Percentiles rank a stretch among this genome's conserved stretches.
Evolutionary conservation across 179 eudicot genomes (phyloP).

Genomic region (Nepenthes alata): DNA sequence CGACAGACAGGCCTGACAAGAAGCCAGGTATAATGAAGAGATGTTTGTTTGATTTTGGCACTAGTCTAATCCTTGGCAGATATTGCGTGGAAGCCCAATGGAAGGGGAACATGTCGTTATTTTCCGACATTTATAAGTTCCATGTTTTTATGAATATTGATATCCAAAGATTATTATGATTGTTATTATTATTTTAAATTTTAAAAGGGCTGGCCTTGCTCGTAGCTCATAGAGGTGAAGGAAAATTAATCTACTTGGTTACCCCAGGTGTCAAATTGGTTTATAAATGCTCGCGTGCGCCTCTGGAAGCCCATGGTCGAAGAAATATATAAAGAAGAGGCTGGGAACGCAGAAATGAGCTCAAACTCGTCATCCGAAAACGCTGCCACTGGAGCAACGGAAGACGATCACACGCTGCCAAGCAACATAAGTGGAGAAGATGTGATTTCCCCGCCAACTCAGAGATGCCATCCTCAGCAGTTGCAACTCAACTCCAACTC

Average conservation of each 20-base stretch:
- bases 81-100: no score
- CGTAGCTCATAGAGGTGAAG: not conserved
- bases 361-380: not conserved
- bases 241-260: not conserved
- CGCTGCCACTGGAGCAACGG: not conserved
- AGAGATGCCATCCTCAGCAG: no score
- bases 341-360: conserved; percentile 1
- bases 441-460: no score
- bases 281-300: conserved; percentile 6
- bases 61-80: no score
- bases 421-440: no score
- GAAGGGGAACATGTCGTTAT: no score
- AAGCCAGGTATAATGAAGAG: conserved; percentile 5
- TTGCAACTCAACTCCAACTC: no score
- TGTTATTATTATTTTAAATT: not conserved
- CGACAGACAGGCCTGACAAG: conserved; percentile 8
- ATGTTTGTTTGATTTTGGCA: not conserved
- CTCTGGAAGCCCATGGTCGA: conserved; percentile 7
- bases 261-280: conserved; percentile 5
- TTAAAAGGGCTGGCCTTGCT: no score
- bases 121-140: not conserved
- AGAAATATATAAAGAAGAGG: conserved; percentile 8
- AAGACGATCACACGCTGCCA: no score
- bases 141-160: not conserved
- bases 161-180: no score